A percentile compares a stretch with the other conserved stretches of the same genome.
phyloP scores from a whole-genome alignment of 2,329 filamentous ascomycete species.

The Apiospora aurea region DNA sequence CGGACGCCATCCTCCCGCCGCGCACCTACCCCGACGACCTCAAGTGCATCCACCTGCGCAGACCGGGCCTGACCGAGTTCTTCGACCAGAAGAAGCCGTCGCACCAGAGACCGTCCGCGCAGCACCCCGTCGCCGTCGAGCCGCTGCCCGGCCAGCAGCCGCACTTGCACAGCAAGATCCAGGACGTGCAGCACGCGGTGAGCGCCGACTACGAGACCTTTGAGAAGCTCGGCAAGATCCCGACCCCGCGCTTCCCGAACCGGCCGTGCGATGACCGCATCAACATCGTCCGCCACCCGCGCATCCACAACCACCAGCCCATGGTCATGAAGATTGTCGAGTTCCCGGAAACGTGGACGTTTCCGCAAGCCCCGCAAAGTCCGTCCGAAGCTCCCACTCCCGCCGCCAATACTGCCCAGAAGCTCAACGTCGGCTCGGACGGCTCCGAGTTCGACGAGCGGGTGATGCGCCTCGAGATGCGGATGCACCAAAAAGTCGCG shows the following conservation, averaged over 20 bases:
- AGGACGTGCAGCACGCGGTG: background rate
- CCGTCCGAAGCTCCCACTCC: background rate
- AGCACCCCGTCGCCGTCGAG: background rate
- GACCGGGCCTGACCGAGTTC: background rate
- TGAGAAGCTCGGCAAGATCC: background rate
- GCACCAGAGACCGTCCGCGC: background rate
- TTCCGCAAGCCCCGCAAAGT: background rate
- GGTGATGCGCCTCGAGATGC: constrained; percentile 9
- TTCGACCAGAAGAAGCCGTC: background rate
- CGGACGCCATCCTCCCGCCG: background rate
- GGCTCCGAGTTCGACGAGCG: background rate
- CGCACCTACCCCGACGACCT: background rate
- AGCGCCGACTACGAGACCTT: background rate
- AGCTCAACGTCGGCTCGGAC: background rate
- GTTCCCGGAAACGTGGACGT: constrained; percentile 4
- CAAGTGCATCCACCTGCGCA: background rate
- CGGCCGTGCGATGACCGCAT: background rate
- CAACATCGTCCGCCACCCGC: background rate
- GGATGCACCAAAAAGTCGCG: background rate
- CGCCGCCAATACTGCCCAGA: background rate
- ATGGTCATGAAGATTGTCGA: constrained; percentile 24
- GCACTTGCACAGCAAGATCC: background rate
- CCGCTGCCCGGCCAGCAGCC: background rate
- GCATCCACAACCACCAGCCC: background rate
- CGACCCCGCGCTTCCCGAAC: background rate